Conservation (phyloP, 352 stramenopile species). For the Phytophthora podocarpi region DNA sequence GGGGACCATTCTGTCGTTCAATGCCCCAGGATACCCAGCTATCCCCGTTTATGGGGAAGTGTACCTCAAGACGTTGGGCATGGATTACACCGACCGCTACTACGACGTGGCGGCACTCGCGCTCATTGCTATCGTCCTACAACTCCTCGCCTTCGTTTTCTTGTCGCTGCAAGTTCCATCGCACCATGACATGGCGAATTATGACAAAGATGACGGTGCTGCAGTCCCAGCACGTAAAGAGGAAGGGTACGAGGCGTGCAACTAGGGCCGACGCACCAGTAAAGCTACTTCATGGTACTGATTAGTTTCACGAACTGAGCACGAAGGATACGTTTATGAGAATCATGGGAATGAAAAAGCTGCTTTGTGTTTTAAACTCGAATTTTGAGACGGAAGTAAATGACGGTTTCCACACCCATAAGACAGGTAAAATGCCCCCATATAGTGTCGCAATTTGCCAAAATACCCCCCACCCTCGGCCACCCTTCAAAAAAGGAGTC, state of each 20-base stretch:
- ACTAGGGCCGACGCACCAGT: constrained; percentile 4
- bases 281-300: no score
- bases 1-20: constrained; percentile 71
- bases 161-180: constrained; percentile 65
- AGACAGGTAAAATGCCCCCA: no score
- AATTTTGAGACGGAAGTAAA: no score
- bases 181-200: constrained; percentile 40
- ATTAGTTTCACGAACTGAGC: no score
- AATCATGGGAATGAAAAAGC: no score
- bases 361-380: no score
- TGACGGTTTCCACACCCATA: no score
- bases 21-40: constrained; percentile 73
- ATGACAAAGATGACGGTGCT: constrained; percentile 34
- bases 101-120: constrained; percentile 67
- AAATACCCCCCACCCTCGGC: no score
- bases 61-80: constrained; percentile 84
- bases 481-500: no score
- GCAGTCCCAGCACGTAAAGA: constrained; percentile 34
- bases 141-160: constrained; percentile 67
- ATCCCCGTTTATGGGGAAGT: constrained; percentile 86
- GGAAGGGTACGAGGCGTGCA: constrained; percentile 19
- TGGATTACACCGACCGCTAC: constrained; percentile 78
- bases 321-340: no score
- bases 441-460: no score
- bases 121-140: constrained; percentile 51